Base-by-base conservation (phyloP, 768 basidiomycete species). In the Tricholoma terreum region DNA sequence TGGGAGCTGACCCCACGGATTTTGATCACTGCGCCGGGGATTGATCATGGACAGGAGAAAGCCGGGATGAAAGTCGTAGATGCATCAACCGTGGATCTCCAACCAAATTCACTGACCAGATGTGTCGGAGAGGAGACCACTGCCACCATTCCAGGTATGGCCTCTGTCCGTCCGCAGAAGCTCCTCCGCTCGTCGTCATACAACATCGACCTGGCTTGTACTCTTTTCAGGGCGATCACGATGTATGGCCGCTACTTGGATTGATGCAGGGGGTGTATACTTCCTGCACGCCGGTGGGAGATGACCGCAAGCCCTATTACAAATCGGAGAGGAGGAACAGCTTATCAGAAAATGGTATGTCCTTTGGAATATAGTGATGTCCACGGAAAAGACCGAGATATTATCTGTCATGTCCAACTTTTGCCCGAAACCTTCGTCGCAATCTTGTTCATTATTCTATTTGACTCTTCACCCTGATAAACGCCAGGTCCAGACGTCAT, bases 401-500 rank as follows among this genome's bases (percentile, higher is more conserved):
- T 35, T 9, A 35, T 35, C 34, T 9, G 12, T 30, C 46, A 30
- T 49, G 30, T 49, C 46, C 40, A 8, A 22, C 43, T 45, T 24
- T 12, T 5, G 5, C 24, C 22, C 27, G 24, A 49, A 31, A 49
- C 22, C 21, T 22, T 31, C 40, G 19, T n/a, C 21, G 17, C 2
- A 19, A 22, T 15, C 34, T 33, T 38, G n/a, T 24, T 42, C 31
- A n/a, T n/a, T 9, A 15, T 21, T 50, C 50, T 38, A 54, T 56
- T 27, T 11, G 17, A 42, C 31, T 67, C 59, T 68, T 58, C 50
- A 58, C 46, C 70, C 72, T 51, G 58, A 66, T 50, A 78, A 58
- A 21, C 67, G 66, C 83, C 80, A 91, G 50, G 71, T 71, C 61
- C 64, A 71, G 5, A 82, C 70, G 7, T 89, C 84, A 67, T 86